These are phyloP conservation scores for Candida jianshihensis DNA, from an alignment of 805 yeast genomes.

Conservation along the genomic window DNA sequence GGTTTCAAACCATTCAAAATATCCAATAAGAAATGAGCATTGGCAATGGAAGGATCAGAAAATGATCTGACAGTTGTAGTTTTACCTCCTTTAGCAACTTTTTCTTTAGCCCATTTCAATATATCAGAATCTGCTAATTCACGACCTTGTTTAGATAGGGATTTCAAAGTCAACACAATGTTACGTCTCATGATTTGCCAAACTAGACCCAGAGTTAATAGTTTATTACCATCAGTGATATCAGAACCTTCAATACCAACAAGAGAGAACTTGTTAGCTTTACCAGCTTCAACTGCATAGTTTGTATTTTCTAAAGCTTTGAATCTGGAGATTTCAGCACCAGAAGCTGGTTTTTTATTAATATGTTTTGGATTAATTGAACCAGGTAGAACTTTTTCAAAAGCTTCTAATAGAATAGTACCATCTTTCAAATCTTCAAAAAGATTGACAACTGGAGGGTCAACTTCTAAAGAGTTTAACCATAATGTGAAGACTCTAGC, in stretches of 20 bases:
- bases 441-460: conserved; percentile 84
- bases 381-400: conserved; percentile 93
- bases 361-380: conserved; percentile 72
- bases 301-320: conserved; percentile 97
- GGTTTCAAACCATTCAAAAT: conserved; percentile 91
- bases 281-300: conserved; percentile 95
- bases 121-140: conserved; percentile 81
- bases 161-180: conserved; percentile 75
- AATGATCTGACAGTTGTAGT: conserved; percentile 68
- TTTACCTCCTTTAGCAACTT: conserved; percentile 82
- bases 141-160: conserved; percentile 58
- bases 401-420: conserved; percentile 80
- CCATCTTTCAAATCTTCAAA: conserved; percentile 97
- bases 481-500: conserved; percentile 97
- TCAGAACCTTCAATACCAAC: conserved; percentile 99
- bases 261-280: conserved; percentile 82
- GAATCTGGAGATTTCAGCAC: conserved; percentile 76
- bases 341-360: conserved; percentile 75
- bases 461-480: conserved; percentile 94
- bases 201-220: conserved; percentile 84
- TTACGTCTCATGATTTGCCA: conserved; percentile 99
- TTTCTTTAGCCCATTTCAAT: conserved; percentile 87
- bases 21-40: conserved; percentile 80
- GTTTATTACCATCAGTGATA: conserved; percentile 86
- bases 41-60: conserved; percentile 70